Percentiles rank a stretch among this genome's conserved stretches.
Evolutionary conservation across 345 rosid species (phyloP).

Genomic region (Moringa oleifera): DNA sequence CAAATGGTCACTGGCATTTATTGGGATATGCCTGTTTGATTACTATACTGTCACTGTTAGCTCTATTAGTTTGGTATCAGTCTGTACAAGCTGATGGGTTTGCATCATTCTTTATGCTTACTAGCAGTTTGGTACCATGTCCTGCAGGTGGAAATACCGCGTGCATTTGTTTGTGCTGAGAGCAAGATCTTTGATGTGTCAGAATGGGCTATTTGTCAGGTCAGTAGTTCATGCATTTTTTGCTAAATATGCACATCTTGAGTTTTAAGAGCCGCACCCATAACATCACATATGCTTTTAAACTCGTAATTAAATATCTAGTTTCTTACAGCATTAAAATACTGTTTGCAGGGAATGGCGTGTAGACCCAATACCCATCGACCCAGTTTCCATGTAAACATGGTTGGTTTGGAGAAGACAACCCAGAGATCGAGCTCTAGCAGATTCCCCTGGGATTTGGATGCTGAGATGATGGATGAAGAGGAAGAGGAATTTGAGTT

Average conservation of each 20-base stretch:
- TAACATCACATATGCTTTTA: too few relatives aligned
- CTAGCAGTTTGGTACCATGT: slow-evolving; percentile 15
- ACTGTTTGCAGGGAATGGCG: slow-evolving; percentile 72
- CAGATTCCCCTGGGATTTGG: slow-evolving; percentile 85
- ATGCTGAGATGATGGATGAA: slow-evolving; percentile 90
- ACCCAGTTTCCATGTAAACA: slow-evolving; percentile 93
- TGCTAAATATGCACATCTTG: too few relatives aligned
- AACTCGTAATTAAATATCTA: too few relatives aligned
- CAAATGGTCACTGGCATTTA: too few relatives aligned
- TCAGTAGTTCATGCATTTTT: slow-evolving; percentile 22
- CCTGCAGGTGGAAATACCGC: slow-evolving; percentile 83
- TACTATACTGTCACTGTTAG: too few relatives aligned
- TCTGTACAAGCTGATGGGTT: slow-evolving; percentile 2
- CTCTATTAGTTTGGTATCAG: too few relatives aligned
- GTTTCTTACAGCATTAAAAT: neutral
- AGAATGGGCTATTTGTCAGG: slow-evolving; percentile 99
- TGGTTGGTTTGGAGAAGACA: slow-evolving; percentile 90
- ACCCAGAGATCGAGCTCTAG: slow-evolving; percentile 77
- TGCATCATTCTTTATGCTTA: slow-evolving; percentile 12
- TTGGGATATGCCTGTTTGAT: too few relatives aligned
- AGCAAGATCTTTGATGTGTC: slow-evolving; percentile 98
- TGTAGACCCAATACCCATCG: slow-evolving; percentile 97
- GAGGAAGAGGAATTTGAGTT: slow-evolving; percentile 84
- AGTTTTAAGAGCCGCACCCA: too few relatives aligned
- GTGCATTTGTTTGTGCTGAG: slow-evolving; percentile 98